These are phyloP conservation scores for Verticillium nubilum DNA, from an alignment of 2,329 filamentous ascomycete species.

Conservation along the genomic window DNA sequence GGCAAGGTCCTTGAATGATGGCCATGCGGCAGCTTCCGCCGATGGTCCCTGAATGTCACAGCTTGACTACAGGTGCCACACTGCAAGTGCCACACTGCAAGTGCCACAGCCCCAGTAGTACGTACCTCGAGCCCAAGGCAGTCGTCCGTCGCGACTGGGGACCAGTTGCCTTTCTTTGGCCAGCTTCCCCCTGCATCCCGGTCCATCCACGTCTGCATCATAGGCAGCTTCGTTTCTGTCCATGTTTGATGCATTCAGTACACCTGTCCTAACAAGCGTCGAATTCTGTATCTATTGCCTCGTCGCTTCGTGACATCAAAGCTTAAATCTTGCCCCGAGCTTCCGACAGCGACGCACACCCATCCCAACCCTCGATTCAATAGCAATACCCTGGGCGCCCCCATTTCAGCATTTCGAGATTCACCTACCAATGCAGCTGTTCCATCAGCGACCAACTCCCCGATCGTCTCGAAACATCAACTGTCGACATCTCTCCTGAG, in stretches of 20 bases:
- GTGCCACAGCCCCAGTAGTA: not conserved
- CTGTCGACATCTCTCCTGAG: not conserved
- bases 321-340: not conserved
- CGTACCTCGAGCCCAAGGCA: not conserved
- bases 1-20: no score
- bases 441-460: not conserved
- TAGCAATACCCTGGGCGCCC: not conserved
- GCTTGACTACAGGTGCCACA: not conserved
- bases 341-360: not conserved
- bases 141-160: not conserved
- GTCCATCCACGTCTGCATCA: not conserved
- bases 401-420: not conserved
- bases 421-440: not conserved
- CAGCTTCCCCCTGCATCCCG: not conserved
- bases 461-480: not conserved
- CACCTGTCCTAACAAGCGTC: not conserved
- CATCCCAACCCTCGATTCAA: not conserved
- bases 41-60: not conserved
- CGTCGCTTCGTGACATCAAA: not conserved
- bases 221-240: not conserved
- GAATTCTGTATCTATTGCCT: not conserved
- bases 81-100: not conserved
- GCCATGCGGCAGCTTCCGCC: slow-evolving; percentile 10
- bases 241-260: not conserved
- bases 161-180: not conserved